A percentile compares a stretch with the other conserved stretches of the same genome.
Evolutionary conservation across 2,329 filamentous ascomycete species (phyloP).

Genomic region (Ceratocystis eucalypticola): DNA sequence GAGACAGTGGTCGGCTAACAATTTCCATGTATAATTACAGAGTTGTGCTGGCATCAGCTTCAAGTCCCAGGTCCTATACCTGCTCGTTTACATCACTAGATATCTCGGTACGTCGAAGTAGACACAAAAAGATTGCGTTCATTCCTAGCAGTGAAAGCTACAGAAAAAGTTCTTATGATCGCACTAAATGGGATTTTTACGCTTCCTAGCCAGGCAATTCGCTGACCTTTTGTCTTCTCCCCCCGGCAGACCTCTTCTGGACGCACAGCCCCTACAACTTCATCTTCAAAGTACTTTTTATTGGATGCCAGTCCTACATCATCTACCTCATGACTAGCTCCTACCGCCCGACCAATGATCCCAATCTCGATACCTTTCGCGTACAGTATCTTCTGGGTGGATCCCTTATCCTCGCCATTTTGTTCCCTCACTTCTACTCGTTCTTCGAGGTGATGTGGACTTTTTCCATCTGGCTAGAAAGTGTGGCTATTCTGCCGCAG

Average conservation of each 20-base stretch:
- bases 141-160: background rate
- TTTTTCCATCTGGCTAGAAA: conserved; percentile 96
- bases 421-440: conserved; percentile 78
- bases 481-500: conserved; percentile 90
- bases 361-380: conserved; percentile 93
- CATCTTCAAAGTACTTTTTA: conserved; percentile 91
- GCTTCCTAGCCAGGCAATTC: conserved; percentile 1
- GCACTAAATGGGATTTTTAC: background rate
- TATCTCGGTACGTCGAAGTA: conserved; percentile 55
- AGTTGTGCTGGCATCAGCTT: conserved; percentile 97
- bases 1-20: background rate
- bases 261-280: conserved; percentile 81
- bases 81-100: conserved; percentile 83
- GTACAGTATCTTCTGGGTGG: conserved; percentile 85
- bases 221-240: background rate
- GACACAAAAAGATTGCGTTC: background rate
- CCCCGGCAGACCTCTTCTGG: conserved; percentile 61
- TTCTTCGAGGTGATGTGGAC: conserved; percentile 84
- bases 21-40: conserved; percentile 34
- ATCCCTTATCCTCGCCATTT: conserved; percentile 60
- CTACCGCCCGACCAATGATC: conserved; percentile 95
- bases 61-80: conserved; percentile 92
- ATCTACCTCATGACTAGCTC: conserved; percentile 96
- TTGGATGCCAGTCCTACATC: conserved; percentile 78
- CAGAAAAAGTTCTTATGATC: background rate